These are phyloP conservation scores for Sporothrix humicola DNA, from an alignment of 2,329 filamentous ascomycete species.

Conservation along the genomic window DNA sequence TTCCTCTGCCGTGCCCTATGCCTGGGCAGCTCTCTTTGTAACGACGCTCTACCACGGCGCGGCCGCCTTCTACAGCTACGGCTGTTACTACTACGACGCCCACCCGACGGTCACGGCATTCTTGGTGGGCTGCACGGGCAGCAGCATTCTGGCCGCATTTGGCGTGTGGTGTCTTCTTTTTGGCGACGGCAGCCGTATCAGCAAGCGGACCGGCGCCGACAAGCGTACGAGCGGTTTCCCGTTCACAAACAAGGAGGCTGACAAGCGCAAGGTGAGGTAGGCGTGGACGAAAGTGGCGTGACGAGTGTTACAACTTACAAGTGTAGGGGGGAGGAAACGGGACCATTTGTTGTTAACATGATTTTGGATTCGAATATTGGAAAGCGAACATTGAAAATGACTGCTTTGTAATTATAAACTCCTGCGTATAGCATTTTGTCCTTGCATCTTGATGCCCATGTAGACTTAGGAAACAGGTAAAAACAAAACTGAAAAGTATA, in stretches of 20 bases:
- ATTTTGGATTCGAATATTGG: neutral
- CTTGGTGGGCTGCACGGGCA: constrained; percentile 61
- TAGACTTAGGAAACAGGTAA: neutral
- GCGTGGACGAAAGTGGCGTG: neutral
- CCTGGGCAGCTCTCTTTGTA: constrained; percentile 68
- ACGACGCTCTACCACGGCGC: constrained; percentile 69
- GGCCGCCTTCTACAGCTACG: constrained; percentile 71
- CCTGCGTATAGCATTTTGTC: neutral
- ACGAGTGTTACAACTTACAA: neutral
- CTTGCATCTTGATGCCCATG: neutral
- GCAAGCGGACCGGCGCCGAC: constrained; percentile 49
- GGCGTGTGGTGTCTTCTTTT: constrained; percentile 67
- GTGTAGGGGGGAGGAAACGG: neutral
- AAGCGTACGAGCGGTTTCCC: constrained; percentile 51
- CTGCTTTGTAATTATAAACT: constrained; percentile 6
- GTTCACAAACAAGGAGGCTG: constrained; percentile 47
- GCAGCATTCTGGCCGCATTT: constrained; percentile 61
- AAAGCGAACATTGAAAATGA: neutral
- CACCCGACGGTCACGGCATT: constrained; percentile 67
- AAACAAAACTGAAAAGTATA: neutral
- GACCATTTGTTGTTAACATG: neutral
- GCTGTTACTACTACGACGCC: constrained; percentile 63
- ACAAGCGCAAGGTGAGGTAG: constrained; percentile 41
- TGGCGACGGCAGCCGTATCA: constrained; percentile 46
- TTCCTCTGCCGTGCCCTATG: constrained; percentile 63